Conservation (phyloP, 148 eudicot species). For the Fallopia convolvulus region DNA sequence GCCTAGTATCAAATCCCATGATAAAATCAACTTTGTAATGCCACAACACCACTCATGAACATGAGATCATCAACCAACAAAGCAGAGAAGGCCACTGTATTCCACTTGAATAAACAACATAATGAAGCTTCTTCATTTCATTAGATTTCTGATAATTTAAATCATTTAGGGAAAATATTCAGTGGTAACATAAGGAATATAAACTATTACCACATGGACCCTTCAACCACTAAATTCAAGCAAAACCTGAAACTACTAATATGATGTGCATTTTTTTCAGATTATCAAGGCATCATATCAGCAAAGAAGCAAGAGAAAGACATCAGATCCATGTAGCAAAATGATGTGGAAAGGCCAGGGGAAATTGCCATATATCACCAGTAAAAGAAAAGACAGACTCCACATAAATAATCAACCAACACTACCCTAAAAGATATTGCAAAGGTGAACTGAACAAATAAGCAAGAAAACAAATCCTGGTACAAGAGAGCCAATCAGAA, state of each 20-base stretch:
- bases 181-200: neutral
- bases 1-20: neutral
- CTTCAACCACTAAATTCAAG: neutral
- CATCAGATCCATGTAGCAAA: constrained; percentile 4
- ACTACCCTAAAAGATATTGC: neutral
- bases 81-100: neutral
- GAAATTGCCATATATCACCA: neutral
- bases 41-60: neutral
- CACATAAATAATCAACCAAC: neutral
- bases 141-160: neutral
- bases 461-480: neutral
- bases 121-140: neutral
- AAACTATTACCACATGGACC: neutral
- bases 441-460: neutral
- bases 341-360: neutral
- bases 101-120: neutral
- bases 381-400: neutral
- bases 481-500: neutral
- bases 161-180: neutral
- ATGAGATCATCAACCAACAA: neutral
- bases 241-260: neutral
- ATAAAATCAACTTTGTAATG: neutral
- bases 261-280: neutral
- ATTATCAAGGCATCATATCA: neutral
- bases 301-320: neutral